Evolutionary conservation across 306 rosid genomes (phyloP).

Genomic region (Acmispon strigosus): DNA sequence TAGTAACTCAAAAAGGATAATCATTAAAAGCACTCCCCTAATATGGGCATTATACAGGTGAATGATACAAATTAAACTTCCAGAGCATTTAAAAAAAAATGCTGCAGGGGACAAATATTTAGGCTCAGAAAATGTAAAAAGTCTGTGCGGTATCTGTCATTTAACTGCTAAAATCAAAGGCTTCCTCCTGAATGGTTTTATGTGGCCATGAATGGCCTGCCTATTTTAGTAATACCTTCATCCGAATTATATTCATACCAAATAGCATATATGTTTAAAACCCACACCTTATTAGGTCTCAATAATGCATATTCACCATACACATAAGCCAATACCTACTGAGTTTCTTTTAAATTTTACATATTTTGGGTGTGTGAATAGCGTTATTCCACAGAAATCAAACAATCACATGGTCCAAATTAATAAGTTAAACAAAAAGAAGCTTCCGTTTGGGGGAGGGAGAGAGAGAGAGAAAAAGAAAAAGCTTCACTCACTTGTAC

Average conservation of each 20-base stretch:
- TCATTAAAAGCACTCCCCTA: neutral
- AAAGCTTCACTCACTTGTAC: constrained; percentile 74
- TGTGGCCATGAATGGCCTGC: no score
- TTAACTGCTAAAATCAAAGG: no score
- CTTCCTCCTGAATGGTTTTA: no score
- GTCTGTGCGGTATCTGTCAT: no score
- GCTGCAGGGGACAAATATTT: no score
- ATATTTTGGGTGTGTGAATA: neutral
- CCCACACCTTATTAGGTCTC: neutral
- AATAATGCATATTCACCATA: neutral
- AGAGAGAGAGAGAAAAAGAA: neutral
- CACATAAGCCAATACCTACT: neutral
- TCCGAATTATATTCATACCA: no score
- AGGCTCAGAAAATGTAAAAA: no score
- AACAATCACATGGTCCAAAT: neutral
- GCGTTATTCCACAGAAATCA: neutral
- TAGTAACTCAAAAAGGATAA: neutral
- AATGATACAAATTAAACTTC: neutral
- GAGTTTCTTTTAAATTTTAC: neutral
- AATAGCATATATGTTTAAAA: no score
- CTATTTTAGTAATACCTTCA: no score
- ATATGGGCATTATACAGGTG: neutral
- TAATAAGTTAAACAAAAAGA: neutral
- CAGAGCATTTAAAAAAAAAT: no score
- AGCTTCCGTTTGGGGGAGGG: neutral